Percentiles rank a stretch among this genome's conserved stretches.
phyloP scores from a whole-genome alignment of 257 asterid genomes.

The Forsythia viridissima region DNA sequence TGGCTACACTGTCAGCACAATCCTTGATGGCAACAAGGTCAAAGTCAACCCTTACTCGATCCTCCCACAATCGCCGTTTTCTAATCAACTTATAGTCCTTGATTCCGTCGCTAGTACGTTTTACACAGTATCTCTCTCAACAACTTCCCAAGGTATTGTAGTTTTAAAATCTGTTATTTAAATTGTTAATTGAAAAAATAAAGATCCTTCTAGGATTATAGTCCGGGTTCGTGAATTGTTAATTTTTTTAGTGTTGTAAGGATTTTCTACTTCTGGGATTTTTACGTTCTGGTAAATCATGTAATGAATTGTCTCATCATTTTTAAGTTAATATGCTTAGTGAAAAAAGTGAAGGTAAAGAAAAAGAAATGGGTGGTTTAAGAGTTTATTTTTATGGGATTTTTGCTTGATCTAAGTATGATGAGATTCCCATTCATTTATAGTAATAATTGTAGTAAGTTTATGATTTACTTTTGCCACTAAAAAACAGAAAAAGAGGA shows the following conservation, averaged over 20 bases:
- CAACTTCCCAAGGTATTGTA: conserved; percentile 24
- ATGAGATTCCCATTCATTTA: neutral
- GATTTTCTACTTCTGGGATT: neutral
- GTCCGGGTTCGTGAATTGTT: neutral
- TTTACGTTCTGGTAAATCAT: neutral
- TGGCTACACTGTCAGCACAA: conserved; percentile 79
- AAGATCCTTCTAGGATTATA: conserved; percentile 3
- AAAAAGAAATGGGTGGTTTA: neutral
- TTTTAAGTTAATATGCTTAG: neutral
- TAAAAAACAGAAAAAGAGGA: no score
- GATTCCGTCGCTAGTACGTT: conserved; percentile 66
- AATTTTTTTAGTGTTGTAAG: neutral
- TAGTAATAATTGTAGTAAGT: neutral
- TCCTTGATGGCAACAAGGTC: conserved; percentile 69
- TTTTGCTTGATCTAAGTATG: neutral
- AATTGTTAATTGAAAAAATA: neutral
- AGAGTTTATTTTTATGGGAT: neutral
- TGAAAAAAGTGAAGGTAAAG: conserved; percentile 5
- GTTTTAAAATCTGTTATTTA: neutral
- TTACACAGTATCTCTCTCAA: conserved; percentile 55
- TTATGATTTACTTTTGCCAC: neutral
- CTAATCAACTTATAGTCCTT: conserved; percentile 61
- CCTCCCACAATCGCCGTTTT: conserved; percentile 49
- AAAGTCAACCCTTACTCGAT: conserved; percentile 55
- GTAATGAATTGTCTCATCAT: neutral